Evolutionary conservation across 2,329 filamentous ascomycete genomes (phyloP), one percentile per base, ranked within the genome.

Genomic region (Cladophialophora bantiana): DNA sequence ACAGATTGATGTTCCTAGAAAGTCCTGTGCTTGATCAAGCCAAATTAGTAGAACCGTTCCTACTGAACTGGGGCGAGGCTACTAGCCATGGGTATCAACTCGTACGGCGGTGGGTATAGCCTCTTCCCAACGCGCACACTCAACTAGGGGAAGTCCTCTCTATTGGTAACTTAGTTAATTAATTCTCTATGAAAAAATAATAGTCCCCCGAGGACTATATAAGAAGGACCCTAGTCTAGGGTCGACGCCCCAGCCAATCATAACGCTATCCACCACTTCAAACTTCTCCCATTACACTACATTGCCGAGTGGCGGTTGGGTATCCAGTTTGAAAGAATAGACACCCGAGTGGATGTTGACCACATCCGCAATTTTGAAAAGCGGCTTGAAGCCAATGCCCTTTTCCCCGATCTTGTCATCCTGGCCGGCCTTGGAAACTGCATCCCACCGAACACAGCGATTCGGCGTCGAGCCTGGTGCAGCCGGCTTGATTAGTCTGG

Each of bases 401-500:
- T 77, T 78, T 55, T 77, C 75, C 1, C 75, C 75, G 40, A 76
- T 74, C 66, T 69, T 74, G 0, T 72, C 69, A 38, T 71, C 67
- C 34, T 73, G 63, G 9, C 59, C 57, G 5, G 70, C 71, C 68
- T 81, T 81, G 1, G 77, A 77, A 67, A n/a, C 78, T 48, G n/a
- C 10, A 26, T 6, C 42, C 42, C n/a, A 48, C 18, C 26, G n/a
- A 6, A 26, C 42, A 48, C 7, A 82, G 79, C 0, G 79, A 76
- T 36, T 72, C 62, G n/a, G 81, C 65, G 64, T 82, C 75, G 4
- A 68, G 66, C 10, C 70, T 48, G 1, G 70, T 76, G 65, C 81
- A 81, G 2, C 79, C 79, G 65, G 85, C 74, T 62, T 81, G 78
- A 50, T 81, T 81, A 15, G 72, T 59, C 38, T 38, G 18, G 35